Evolutionary conservation across 179 eudicot species (phyloP), one percentile per base, ranked within the genome.

Genomic region (Silene noctiflora): DNA sequence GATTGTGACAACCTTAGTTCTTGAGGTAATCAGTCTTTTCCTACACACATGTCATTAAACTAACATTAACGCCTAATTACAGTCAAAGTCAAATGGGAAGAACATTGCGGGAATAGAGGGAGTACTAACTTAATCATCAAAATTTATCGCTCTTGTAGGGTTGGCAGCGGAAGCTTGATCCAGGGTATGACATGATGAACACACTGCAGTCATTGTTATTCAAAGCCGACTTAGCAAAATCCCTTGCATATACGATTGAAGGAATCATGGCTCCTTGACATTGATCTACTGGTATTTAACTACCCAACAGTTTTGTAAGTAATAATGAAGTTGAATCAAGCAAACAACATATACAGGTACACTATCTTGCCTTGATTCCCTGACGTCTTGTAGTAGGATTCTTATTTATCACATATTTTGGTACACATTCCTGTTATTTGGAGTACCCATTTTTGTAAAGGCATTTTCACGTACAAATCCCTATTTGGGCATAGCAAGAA

Each of bases 81-180:
- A n/a, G 42, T 6, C 42, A 48, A 48, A 48, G 16, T 48, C 55
- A 48, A 46, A 46, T 46, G 53, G 53, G 53, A 46, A 46, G 53
- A 46, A 46, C 11, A 29, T 29, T 29, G 33, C 33, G 33, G 33
- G 33, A 9, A 0, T 12, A 46, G 53, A 46, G 3, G 13, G 13
- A 1, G 11, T 46, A 62, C 46, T 1, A 72, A 53, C 63, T 55
- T n/a, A 7, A 39, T 7, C 11, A 17, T 70, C 20, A n/a, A 25
- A 33, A 19, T 69, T n/a, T 20, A 24, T 31, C 29, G 7, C 60
- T 33, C 9, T 60, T 82, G 69, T 68, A 90, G 92, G 95, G 95
- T 20, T 90, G 92, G 95, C 95, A 90, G 46, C 80, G 92, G 74
- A 90, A 90, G 77, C 89, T 89, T 21, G 92, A 90, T 77, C 95